Base-by-base conservation (phyloP, 306 rosid genomes). In the Prunus kanzakura region DNA sequence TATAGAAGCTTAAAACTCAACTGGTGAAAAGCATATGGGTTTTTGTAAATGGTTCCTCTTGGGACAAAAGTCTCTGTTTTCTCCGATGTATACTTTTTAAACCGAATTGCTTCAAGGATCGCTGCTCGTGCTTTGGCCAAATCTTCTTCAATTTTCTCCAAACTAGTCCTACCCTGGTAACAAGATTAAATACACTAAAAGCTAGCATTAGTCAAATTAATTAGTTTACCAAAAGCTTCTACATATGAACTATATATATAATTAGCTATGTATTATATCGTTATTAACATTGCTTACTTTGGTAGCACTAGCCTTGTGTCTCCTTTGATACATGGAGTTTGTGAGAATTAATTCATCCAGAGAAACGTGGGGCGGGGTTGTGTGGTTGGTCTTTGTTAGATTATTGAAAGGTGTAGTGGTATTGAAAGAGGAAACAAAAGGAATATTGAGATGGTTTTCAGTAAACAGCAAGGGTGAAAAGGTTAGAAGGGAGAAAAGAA, bases 41-140 rank as follows among this genome's bases (percentile, higher is more conserved):
- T 84, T 60, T 80, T 84, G 83, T 88, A 86, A 76, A 86, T 72
- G 19, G 73, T n/a, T 64, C 92, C 92, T 82, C 87, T 82, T 6
- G 90, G 92, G 55, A 84, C 18, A 73, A 82, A 85, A 58, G 68
- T 80, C 67, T 82, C 83, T 2, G 29, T 67, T 62, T 76, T 72
- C 3, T 75, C 69, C 14, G 88, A 84, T 8, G 80, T 64, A 11
- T 57, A 76, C 55, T 60, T 81, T 41, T 52, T 71, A 25, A 58
- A 57, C 32, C 13, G 45, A 70, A 83, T 69, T 16, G 89, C 91
- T 76, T 72, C 57, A 1, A 49, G 77, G 61, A 88, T 88, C 2
- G 82, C 84, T 0, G 84, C 80, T 51, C 90, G 82, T 60, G 92
- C 86, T 69, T 60, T 46, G 1, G 77, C 87, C 66, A 88, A 84